Base-by-base conservation (phyloP, 345 rosid genomes). In the Eucalyptus virginea region DNA sequence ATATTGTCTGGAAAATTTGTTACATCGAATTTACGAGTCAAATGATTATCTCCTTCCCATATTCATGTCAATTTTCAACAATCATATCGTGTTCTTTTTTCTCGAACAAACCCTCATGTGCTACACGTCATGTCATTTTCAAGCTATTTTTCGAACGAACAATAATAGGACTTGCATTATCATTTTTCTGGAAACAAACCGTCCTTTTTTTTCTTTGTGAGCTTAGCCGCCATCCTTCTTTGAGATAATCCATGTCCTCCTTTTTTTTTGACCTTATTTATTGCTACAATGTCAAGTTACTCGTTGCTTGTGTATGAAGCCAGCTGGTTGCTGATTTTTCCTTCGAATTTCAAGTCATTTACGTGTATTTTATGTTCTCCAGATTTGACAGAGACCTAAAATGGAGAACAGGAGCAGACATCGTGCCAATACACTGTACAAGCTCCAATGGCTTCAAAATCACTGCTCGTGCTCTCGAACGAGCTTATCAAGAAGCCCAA, bases 371-470 rank as follows among this genome's bases (percentile, higher is more conserved):
- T 30, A 9, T 60, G 13, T 11, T 37, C 34, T 72, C 58, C 93
- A 93, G 95, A 89, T 95, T 95, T 86, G 96, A 95, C 34, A 90
- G 96, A 91, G 96, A 95, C 90, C 91, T 95, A 45, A 93, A 92
- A 86, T 95, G 96, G 96, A 92, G 96, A 86, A 95, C 95, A 19
- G 95, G 89, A 52, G 94, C 93, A 21, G 92, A 88, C 90, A 91
- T 95, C 17, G 91, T 95, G 32, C 95, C 94, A 40, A 93, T 94
- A 47, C 93, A 92, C 24, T 92, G 95, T 89, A 87, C 92, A 72
- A 94, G 96, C 90, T 91, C 94, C 56, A 94, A 92, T 91, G 92
- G 89, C 90, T 95, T 94, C 91, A 91, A 89, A 87, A 88, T 95
- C 86, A 94, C 96, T 62, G 89, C 90, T 87, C 18, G 90, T 54